These are phyloP conservation scores for Candida chilensis DNA, from an alignment of 805 yeast species.

Conservation along the genomic window DNA sequence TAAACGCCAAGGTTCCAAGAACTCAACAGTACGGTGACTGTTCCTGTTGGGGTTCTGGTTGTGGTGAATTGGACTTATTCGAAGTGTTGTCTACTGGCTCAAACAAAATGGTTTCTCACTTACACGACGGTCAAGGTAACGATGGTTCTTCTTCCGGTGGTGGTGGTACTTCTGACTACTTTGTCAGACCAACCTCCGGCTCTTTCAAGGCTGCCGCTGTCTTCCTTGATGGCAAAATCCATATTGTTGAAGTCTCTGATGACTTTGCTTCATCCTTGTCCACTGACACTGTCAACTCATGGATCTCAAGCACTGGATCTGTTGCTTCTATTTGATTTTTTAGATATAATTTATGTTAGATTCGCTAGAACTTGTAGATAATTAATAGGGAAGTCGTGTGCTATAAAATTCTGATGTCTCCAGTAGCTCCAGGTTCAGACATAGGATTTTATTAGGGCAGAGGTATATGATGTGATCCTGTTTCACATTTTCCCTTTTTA, in stretches of 20 bases:
- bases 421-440: too few species aligned
- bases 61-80: constrained; percentile 96
- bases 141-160: constrained; percentile 56
- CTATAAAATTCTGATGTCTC: too few species aligned
- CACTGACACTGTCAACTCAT: constrained; percentile 44
- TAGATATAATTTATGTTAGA: too few species aligned
- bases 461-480: too few species aligned
- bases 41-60: constrained; percentile 95
- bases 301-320: constrained; percentile 50
- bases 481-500: too few species aligned
- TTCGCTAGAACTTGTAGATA: too few species aligned
- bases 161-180: constrained; percentile 84
- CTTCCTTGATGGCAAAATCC: constrained; percentile 49
- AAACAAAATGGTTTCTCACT: constrained; percentile 63
- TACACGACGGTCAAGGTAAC: constrained; percentile 78
- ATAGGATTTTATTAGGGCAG: too few species aligned
- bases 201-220: constrained; percentile 87
- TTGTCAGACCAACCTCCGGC: constrained; percentile 70
- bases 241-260: constrained; percentile 53
- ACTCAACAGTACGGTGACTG: constrained; percentile 92
- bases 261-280: constrained; percentile 47
- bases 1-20: constrained; percentile 94
- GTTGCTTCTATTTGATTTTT: constrained; percentile 17
- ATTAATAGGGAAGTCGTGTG: too few species aligned
- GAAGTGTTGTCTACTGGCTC: constrained; percentile 80